These are phyloP conservation scores for Boeremia exigua DNA, from an alignment of 2,329 filamentous ascomycete genomes.

Conservation along the genomic window DNA sequence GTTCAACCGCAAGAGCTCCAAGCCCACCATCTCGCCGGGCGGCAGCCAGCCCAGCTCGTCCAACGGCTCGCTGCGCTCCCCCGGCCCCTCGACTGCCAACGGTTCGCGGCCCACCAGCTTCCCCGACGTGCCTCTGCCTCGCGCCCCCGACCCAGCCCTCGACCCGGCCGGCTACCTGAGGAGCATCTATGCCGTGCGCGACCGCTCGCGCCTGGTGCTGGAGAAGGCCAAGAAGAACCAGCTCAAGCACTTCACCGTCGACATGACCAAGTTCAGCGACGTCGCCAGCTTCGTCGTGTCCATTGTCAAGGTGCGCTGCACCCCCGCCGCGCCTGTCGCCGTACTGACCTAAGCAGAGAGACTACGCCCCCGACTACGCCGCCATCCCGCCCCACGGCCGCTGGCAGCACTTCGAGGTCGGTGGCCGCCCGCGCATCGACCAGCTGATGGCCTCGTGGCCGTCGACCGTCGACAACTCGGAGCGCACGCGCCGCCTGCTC, in stretches of 20 bases:
- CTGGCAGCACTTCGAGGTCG: conserved; percentile 68
- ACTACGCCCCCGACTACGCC: conserved; percentile 71
- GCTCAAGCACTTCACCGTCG: conserved; percentile 86
- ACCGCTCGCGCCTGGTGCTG: conserved; percentile 75
- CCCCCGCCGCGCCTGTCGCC: not conserved
- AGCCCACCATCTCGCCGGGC: conserved; percentile 44
- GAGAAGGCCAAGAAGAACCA: conserved; percentile 79
- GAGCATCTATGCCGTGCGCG: conserved; percentile 86
- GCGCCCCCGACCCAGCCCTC: conserved; percentile 82
- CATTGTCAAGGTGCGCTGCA: conserved; percentile 80
- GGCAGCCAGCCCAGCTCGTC: conserved; percentile 51
- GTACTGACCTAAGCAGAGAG: conserved; percentile 58
- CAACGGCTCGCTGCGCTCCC: conserved; percentile 59
- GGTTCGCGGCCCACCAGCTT: conserved; percentile 56
- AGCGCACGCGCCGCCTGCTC: conserved; percentile 76
- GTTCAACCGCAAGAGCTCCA: conserved; percentile 59
- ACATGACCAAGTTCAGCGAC: conserved; percentile 81
- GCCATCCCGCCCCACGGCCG: conserved; percentile 85
- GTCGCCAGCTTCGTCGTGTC: conserved; percentile 88
- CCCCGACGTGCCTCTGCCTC: conserved; percentile 80
- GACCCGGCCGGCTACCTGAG: conserved; percentile 90
- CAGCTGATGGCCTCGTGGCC: conserved; percentile 74
- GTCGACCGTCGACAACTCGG: conserved; percentile 70
- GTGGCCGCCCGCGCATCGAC: conserved; percentile 74
- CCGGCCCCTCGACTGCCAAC: conserved; percentile 51